These are phyloP conservation scores for Cardamine chenopodiifolia DNA, from an alignment of 345 rosid species.

Conservation along the genomic window DNA sequence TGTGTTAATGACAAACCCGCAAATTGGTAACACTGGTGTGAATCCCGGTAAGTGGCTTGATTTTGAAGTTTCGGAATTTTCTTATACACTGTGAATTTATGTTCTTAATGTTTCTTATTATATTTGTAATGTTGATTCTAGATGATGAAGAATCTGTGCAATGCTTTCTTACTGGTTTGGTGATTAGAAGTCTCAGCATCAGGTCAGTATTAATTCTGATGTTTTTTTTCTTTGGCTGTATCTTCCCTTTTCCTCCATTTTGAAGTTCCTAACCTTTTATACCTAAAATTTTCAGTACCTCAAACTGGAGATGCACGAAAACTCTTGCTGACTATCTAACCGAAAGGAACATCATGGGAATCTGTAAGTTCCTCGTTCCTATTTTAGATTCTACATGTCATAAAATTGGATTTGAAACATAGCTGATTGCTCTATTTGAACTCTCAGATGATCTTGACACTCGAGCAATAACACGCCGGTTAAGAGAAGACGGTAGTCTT, in stretches of 20 bases:
- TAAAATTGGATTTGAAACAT: constrained; percentile 20
- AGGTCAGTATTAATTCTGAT: constrained; percentile 44
- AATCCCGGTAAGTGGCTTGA: constrained; percentile 62
- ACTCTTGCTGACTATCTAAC: constrained; percentile 77
- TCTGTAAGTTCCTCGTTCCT: constrained; percentile 30
- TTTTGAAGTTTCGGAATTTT: neutral
- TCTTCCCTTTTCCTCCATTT: neutral
- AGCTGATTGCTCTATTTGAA: neutral
- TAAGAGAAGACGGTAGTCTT: constrained; percentile 96
- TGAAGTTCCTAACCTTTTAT: neutral
- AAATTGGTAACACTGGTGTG: constrained; percentile 94
- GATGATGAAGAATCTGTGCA: constrained; percentile 92
- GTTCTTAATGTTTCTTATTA: neutral
- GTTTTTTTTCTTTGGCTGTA: neutral
- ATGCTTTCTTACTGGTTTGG: constrained; percentile 91
- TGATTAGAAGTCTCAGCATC: constrained; percentile 81
- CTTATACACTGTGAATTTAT: neutral
- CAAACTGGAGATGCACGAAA: constrained; percentile 88
- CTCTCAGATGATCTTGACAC: constrained; percentile 89
- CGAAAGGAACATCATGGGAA: constrained; percentile 94
- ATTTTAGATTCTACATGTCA: neutral
- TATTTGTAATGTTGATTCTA: constrained; percentile 28
- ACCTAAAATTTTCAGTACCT: constrained; percentile 56
- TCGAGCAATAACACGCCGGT: constrained; percentile 88
- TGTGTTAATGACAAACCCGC: constrained; percentile 98